These are phyloP conservation scores for Alternaria sp. DNA, from an alignment of 2,329 filamentous ascomycete genomes.

Conservation along the genomic window DNA sequence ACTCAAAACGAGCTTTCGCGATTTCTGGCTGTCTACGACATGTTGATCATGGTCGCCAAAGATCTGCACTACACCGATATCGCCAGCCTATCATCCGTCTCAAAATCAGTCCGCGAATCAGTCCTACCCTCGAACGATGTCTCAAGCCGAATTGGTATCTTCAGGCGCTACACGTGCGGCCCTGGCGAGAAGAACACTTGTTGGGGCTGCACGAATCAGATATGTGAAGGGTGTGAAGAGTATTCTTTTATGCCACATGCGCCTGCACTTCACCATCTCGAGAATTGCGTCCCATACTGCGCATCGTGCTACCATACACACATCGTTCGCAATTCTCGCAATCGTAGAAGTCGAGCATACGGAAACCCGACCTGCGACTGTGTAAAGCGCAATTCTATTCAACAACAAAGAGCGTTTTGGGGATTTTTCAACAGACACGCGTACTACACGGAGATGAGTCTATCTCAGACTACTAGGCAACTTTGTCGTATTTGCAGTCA, in stretches of 20 bases:
- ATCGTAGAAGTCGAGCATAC: not conserved
- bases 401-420: constrained; percentile 4
- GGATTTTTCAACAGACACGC: not conserved
- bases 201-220: constrained; percentile 30
- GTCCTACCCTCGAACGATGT: constrained; percentile 29
- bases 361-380: constrained; percentile 17
- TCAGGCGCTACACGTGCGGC: constrained; percentile 30
- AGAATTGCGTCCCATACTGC: constrained; percentile 32
- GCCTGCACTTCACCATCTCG: constrained; percentile 22
- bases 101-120: constrained; percentile 29
- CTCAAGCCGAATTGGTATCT: constrained; percentile 19
- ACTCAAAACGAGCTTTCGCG: constrained; percentile 21
- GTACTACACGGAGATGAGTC: not conserved
- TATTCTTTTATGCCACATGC: constrained; percentile 11
- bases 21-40: constrained; percentile 40
- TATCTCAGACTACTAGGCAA: not conserved
- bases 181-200: constrained; percentile 14
- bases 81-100: constrained; percentile 29
- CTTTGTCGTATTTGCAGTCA: constrained; percentile 25
- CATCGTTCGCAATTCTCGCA: not conserved
- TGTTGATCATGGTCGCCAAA: constrained; percentile 30
- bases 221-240: constrained; percentile 26
- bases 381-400: not conserved
- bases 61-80: constrained; percentile 40
- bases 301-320: constrained; percentile 23